Evolutionary conservation across 2,329 filamentous ascomycete species (phyloP).

Genomic region (Fusarium subtropicale): DNA sequence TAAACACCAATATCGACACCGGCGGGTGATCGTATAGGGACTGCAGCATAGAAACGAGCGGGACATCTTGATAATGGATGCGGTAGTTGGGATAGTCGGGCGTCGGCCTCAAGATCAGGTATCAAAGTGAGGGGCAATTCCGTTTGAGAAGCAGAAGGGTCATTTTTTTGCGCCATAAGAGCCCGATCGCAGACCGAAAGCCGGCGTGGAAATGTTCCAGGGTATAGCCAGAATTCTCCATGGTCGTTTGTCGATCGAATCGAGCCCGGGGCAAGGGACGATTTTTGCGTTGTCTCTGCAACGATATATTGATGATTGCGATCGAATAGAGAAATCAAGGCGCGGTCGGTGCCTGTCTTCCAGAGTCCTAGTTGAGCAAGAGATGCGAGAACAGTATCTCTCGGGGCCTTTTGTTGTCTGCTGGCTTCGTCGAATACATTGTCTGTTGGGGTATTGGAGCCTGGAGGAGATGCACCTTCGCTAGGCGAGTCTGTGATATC

Average conservation of each 20-base stretch:
- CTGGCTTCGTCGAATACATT: not conserved
- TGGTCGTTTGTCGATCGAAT: conserved; percentile 14
- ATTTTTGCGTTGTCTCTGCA: conserved; percentile 59
- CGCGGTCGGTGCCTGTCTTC: conserved; percentile 56
- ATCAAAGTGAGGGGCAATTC: conserved; percentile 52
- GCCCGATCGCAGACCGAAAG: conserved; percentile 48
- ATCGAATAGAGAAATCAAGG: conserved; percentile 65
- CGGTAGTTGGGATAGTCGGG: conserved; percentile 44
- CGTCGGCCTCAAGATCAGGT: conserved; percentile 50
- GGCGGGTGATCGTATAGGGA: conserved; percentile 53
- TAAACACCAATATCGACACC: conserved; percentile 58
- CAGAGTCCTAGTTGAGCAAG: conserved; percentile 62
- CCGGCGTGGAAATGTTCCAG: conserved; percentile 45
- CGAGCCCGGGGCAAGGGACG: conserved; percentile 52
- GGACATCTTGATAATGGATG: conserved; percentile 36
- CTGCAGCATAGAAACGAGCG: conserved; percentile 55
- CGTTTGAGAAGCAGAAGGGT: not conserved
- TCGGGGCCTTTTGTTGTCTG: not conserved
- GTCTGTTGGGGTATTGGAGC: not conserved
- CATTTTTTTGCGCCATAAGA: conserved; percentile 25
- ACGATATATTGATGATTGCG: conserved; percentile 60
- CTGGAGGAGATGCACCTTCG: conserved; percentile 16
- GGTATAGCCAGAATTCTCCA: conserved; percentile 43
- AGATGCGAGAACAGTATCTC: conserved; percentile 57
- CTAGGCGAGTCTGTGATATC: conserved; percentile 16